phyloP scores from a whole-genome alignment of 257 asterid species.

The Primulina tabacum region DNA sequence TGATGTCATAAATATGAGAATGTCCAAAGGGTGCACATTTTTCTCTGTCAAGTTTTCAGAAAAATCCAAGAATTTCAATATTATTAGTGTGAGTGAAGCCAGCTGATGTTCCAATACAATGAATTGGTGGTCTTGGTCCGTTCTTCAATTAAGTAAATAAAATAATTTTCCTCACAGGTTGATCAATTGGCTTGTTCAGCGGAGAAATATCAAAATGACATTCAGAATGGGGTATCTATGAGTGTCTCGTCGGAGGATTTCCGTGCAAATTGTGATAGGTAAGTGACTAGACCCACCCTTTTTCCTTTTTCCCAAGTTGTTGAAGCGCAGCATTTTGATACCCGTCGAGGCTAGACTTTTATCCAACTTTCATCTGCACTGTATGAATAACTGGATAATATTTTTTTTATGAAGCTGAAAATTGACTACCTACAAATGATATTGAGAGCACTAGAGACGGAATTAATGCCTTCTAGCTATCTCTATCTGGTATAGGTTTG shows the following conservation, averaged over 20 bases:
- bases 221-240: constrained; percentile 19
- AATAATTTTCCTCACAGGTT: constrained; percentile 33
- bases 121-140: not conserved
- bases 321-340: not conserved
- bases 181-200: constrained; percentile 43
- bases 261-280: constrained; percentile 35
- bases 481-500: constrained; percentile 33
- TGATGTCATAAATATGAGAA: no score
- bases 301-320: constrained; percentile 3
- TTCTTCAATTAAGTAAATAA: not conserved
- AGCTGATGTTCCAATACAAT: not conserved
- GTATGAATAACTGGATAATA: not conserved
- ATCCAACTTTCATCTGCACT: not conserved
- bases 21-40: no score
- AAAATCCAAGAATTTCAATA: no score
- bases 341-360: not conserved
- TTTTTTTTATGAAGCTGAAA: not conserved
- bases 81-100: not conserved
- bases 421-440: not conserved
- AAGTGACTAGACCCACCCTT: constrained; percentile 18
- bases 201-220: constrained; percentile 26
- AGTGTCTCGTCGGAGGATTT: constrained; percentile 26
- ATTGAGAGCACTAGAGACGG: not conserved
- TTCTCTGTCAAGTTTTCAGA: no score
- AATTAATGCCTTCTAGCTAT: not conserved